These are phyloP conservation scores for Rhynchospora tenuis DNA, from an alignment of 176 grass and related monocot species.

Conservation along the genomic window DNA sequence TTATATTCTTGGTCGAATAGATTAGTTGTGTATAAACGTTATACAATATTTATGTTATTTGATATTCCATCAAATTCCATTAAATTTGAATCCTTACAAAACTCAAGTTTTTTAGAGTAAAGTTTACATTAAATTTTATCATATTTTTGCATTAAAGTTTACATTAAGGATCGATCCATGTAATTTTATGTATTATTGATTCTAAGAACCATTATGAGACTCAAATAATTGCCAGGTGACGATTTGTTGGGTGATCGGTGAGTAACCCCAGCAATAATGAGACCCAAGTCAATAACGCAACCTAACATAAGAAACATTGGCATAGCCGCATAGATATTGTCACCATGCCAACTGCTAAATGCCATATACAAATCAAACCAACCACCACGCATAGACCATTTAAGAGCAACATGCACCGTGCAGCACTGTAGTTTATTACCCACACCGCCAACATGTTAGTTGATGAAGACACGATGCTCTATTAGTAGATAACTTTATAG, in stretches of 20 bases:
- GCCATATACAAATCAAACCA: conserved; percentile 20
- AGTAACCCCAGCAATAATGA: neutral
- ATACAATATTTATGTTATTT: too few species aligned
- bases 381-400: conserved; percentile 14
- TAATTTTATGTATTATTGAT: too few species aligned
- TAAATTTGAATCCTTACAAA: too few species aligned
- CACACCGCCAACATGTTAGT: conserved; percentile 21
- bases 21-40: too few species aligned
- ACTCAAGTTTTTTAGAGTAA: too few species aligned
- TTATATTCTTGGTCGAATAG: too few species aligned
- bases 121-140: too few species aligned
- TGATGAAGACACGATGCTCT: conserved; percentile 1
- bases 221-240: neutral
- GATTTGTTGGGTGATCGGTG: too few species aligned
- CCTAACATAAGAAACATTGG: neutral
- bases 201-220: neutral
- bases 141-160: too few species aligned
- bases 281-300: conserved; percentile 2
- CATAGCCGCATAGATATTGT: neutral
- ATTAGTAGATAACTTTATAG: neutral
- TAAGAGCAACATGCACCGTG: neutral
- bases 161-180: too few species aligned
- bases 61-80: too few species aligned
- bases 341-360: conserved; percentile 18
- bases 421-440: conserved; percentile 8